Percentiles rank a stretch among this genome's conserved stretches.
phyloP scores from a whole-genome alignment of 768 basidiomycete genomes.

The Naganishia kalamii region DNA sequence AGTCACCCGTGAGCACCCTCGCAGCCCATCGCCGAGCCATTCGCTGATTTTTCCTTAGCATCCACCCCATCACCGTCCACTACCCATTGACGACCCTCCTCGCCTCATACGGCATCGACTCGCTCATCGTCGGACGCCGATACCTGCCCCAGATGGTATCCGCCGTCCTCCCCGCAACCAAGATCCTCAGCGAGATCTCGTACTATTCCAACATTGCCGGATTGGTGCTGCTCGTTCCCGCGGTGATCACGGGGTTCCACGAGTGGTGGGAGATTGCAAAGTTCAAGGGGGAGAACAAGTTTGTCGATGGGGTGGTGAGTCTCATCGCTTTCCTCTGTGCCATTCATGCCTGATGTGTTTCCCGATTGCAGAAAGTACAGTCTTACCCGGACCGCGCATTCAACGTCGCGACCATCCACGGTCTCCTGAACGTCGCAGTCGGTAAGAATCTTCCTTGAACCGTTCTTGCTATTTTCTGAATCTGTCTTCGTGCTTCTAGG shows the following conservation, averaged over 20 bases:
- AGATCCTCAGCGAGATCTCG: constrained; percentile 32
- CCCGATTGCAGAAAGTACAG: constrained; percentile 31
- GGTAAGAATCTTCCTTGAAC: not conserved
- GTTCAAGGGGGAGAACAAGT: constrained; percentile 32
- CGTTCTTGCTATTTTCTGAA: not conserved
- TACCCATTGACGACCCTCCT: constrained; percentile 30
- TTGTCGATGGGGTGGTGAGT: constrained; percentile 28
- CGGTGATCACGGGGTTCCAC: constrained; percentile 39
- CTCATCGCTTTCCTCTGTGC: not conserved
- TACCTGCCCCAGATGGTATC: constrained; percentile 27
- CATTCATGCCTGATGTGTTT: constrained; percentile 27
- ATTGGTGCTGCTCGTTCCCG: constrained; percentile 35
- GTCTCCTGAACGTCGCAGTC: constrained; percentile 15
- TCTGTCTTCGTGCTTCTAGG: not conserved
- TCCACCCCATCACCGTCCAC: constrained; percentile 23
- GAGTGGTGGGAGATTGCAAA: constrained; percentile 44
- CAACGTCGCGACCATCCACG: constrained; percentile 29
- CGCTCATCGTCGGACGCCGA: constrained; percentile 33
- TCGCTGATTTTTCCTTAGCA: not conserved
- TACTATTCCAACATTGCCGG: constrained; percentile 43
- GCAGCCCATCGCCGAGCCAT: not conserved
- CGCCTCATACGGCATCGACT: constrained; percentile 34
- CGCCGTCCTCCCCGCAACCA: constrained; percentile 33
- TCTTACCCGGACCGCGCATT: constrained; percentile 16
- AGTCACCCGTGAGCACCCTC: constrained; percentile 7